Conservation (phyloP, 2,329 filamentous ascomycete species). For the Polychaeton citri region DNA sequence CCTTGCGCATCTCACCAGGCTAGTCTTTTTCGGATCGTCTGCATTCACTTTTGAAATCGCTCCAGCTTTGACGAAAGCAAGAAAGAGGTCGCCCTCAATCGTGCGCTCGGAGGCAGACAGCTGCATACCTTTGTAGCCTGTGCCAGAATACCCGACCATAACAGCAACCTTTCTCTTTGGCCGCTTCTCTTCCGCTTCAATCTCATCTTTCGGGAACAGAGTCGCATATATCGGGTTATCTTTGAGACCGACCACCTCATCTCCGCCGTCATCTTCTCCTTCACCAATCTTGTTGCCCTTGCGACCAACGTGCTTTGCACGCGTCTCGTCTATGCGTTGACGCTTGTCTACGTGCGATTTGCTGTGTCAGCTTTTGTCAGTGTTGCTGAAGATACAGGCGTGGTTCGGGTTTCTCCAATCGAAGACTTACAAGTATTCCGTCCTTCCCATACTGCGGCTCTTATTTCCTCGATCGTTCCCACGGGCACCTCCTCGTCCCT, state of each 20-base stretch:
- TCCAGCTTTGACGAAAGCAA: slow-evolving; percentile 77
- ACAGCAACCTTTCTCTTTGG: slow-evolving; percentile 97
- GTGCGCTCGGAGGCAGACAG: slow-evolving; percentile 59
- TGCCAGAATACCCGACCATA: slow-evolving; percentile 88
- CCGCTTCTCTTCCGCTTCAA: slow-evolving; percentile 69
- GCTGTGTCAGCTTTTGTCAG: slow-evolving; percentile 30
- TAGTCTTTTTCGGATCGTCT: slow-evolving; percentile 91
- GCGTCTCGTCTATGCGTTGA: slow-evolving; percentile 6
- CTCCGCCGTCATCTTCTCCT: slow-evolving; percentile 30
- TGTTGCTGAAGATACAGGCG: neutral
- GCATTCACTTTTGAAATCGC: slow-evolving; percentile 96
- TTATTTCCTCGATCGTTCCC: slow-evolving; percentile 32
- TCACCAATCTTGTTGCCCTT: slow-evolving; percentile 23
- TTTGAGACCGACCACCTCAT: slow-evolving; percentile 29
- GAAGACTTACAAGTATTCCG: slow-evolving; percentile 48
- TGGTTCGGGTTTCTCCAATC: too few relatives aligned
- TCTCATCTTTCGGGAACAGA: slow-evolving; percentile 61
- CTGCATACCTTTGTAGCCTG: slow-evolving; percentile 95
- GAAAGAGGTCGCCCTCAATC: slow-evolving; percentile 90
- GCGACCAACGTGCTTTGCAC: neutral
- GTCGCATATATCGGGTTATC: slow-evolving; percentile 25
- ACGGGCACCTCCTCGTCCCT: slow-evolving; percentile 11
- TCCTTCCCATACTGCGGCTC: slow-evolving; percentile 54
- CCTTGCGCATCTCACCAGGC: slow-evolving; percentile 80
- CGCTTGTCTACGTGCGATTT: slow-evolving; percentile 34